Evolutionary conservation across 805 yeast genomes (phyloP).

Genomic region (Kregervanrija delftensis): DNA sequence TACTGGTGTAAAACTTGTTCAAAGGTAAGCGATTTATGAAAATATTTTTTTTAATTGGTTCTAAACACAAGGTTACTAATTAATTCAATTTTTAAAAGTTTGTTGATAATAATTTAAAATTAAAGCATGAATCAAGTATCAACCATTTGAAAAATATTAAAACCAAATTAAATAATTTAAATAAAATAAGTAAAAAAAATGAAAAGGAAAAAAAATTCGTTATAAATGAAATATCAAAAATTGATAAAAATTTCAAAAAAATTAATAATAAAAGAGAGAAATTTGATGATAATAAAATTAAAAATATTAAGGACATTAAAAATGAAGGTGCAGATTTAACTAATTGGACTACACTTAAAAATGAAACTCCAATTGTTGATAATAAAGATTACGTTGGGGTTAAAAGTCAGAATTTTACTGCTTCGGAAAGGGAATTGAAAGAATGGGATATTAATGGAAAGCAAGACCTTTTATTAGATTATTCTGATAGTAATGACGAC

Average conservation of each 20-base stretch:
- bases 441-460: constrained; percentile 23
- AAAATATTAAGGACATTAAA: constrained; percentile 5
- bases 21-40: constrained; percentile 14
- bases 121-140: constrained; percentile 28
- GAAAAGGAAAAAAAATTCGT: constrained; percentile 11
- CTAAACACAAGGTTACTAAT: too few relatives aligned
- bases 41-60: too few relatives aligned
- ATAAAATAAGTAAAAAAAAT: constrained; percentile 14
- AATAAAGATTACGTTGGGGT: constrained; percentile 8
- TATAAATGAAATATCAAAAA: constrained; percentile 13
- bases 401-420: constrained; percentile 5
- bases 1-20: constrained; percentile 30
- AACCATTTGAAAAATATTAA: constrained; percentile 24
- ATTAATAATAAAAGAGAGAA: neutral
- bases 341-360: constrained; percentile 6
- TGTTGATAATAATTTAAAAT: constrained; percentile 28
- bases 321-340: constrained; percentile 4
- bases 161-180: constrained; percentile 21
- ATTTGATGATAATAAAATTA: neutral
- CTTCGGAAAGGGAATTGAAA: constrained; percentile 19
- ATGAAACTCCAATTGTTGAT: neutral
- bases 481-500: constrained; percentile 6
- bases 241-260: constrained; percentile 4
- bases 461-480: neutral
- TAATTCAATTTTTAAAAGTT: constrained; percentile 19